Evolutionary conservation across 192 early-diverging fungal genomes (phyloP), one percentile per base, ranked within the genome.

Genomic region (Allomyces macrogynus): DNA sequence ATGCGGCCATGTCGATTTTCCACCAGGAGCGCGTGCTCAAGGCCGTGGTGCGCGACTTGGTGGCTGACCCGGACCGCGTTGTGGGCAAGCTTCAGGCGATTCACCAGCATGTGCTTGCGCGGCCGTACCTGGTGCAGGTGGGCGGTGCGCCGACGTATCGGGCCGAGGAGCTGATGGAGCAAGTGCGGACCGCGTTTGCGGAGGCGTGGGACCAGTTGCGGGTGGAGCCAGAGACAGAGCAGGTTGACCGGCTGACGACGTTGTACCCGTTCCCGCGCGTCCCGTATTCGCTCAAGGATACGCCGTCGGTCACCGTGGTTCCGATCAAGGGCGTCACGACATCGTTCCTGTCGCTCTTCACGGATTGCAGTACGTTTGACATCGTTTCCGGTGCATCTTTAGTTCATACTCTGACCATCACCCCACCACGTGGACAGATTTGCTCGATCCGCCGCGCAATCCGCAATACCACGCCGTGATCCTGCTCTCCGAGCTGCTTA

Each of bases 281-380:
- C 16, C 49, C 49, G 49, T 57, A 57, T 10, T 1, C 16, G 3
- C 49, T 14, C 49, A 40, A 40, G 7, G 32, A 3, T 40, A 7
- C 32, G 32, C 32, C 32, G 32, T 40, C 32, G 32, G 32, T 40
- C 32, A 40, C 49, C 11, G 23, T 40, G 23, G 23, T 64, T 23
- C 22, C 49, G 8, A 14, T 64, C 42, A 27, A 27, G 23, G 42
- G 23, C 10, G 22, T 64, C 10, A 23, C 22, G 40, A 23, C 49
- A 0, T 64, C 49, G 23, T 24, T 44, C 20, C 20, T 14, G 16
- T 57, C 49, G 49, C 12, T 57, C 49, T 57, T 14, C 16, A 76
- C 74, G 5, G 49, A 64, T 23, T 61, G n/a, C 11, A 32, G 26
- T 16, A 10, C 12, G n/a, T 43, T 64, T 67, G 8, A 62, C 43